These are phyloP conservation scores for Marasmius tenuissimus DNA, from an alignment of 1,284 basidiomycete species.

Conservation along the genomic window DNA sequence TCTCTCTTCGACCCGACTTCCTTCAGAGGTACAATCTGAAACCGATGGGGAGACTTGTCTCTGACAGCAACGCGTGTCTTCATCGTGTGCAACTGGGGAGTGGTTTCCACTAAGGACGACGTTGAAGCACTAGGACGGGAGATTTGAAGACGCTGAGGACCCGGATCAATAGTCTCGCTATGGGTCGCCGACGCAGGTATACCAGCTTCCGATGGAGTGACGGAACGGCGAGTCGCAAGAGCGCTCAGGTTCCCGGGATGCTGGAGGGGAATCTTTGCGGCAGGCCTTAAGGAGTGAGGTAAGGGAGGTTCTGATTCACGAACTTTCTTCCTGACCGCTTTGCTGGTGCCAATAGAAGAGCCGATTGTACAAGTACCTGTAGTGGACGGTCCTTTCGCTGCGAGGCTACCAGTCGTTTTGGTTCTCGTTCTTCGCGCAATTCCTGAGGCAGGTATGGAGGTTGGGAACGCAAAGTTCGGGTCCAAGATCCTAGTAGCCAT, in stretches of 20 bases:
- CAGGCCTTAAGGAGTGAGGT: too few relatives aligned
- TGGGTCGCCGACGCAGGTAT: too few relatives aligned
- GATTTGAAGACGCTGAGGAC: background rate
- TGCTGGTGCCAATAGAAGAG: too few relatives aligned
- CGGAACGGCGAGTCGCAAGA: too few relatives aligned
- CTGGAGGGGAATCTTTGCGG: too few relatives aligned
- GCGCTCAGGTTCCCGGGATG: too few relatives aligned
- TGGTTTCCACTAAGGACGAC: too few relatives aligned
- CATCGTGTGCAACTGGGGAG: slow-evolving; percentile 24
- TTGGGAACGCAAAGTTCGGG: background rate
- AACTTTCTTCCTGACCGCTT: too few relatives aligned
- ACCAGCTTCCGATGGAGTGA: too few relatives aligned
- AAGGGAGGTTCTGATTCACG: too few relatives aligned
- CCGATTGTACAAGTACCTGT: background rate
- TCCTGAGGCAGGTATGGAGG: background rate
- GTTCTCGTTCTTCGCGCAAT: background rate
- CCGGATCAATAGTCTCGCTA: too few relatives aligned
- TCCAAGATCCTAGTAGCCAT: background rate
- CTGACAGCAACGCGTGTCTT: slow-evolving; percentile 43
- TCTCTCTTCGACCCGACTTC: slow-evolving; percentile 19
- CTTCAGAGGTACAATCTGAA: slow-evolving; percentile 40
- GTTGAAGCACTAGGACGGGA: background rate
- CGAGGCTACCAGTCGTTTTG: background rate
- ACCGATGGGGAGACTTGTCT: slow-evolving; percentile 39
- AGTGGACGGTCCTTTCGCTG: too few relatives aligned